Evolutionary conservation across 371 early-diverging fungal species (phyloP), one percentile per base, ranked within the genome.

Genomic region (Phascolomyces articulosus): DNA sequence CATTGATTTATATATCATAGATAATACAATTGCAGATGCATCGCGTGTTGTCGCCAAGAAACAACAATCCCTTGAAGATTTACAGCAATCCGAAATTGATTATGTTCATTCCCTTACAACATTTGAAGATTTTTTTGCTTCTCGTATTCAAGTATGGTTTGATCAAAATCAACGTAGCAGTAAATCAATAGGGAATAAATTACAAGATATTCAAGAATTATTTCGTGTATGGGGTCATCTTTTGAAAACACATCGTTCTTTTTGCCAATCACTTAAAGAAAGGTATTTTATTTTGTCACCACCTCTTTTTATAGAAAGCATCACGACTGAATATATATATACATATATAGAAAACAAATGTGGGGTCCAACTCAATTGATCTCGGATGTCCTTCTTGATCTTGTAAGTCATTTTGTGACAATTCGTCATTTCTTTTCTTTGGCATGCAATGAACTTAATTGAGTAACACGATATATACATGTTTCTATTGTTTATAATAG

Each of bases 331-430:
- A n/a, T n/a, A n/a, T n/a, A 34, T 34, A 34, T 13, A 16, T 47
- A 47, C 47, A 13, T 6, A 6, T 15, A 31, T 24, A 51, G 76
- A 59, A 29, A 71, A 40, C 49, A 59, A 31, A 55, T 77, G 10
- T 77, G 77, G 77, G 77, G 77, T 11, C 77, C 77, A 26, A 77
- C 77, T 29, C 77, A 77, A 55, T 29, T 77, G 20, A 47, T 77
- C 31, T 71, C 77, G 18, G 77, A 77, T 62, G 20, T 77, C 18
- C 69, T 77, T 58, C 31, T 31, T 34, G 29, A 48, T 38, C 58
- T 76, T 53, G 77, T 76, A 76, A 27, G 68, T 64, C 40, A 7
- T 60, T 18, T 61, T 56, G 38, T 29, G 10, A 74, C 78, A 40
- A 18, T 44, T 49, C 18, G 2, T 11, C 34, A 9, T 34, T 34